Base-by-base conservation (phyloP, 352 stramenopile genomes). In the Albugo laibachii region DNA sequence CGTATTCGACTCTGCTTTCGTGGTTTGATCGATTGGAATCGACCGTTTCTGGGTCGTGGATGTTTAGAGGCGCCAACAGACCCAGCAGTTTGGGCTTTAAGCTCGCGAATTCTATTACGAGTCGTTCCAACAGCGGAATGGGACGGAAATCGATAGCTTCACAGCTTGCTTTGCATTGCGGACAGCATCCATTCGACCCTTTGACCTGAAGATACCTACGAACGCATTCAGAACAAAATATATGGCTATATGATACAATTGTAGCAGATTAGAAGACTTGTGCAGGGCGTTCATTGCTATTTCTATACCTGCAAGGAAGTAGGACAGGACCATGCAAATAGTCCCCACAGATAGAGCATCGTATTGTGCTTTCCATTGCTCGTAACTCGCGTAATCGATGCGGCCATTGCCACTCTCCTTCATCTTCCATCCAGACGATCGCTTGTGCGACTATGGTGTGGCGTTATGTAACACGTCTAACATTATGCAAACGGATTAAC, bases 161-260 rank as follows among this genome's bases (percentile, higher is more conserved):
- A 36, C 74, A 87, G 38, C 68, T 58, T 46, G 71, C 61, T 61
- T 91, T 91, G 47, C 77, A 91, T 39, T 83, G 65, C 12, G 77
- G 77, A 53, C 77, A 91, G 59, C 61, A 84, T 16, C 70, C 67
- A n/a, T 72, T 58, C 15, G 72, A 67, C 24, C 68, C 72, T 46
- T 71, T 69, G 35, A 58, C 66, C 56, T 87, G 72, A 49, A 91
- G 52, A 51, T 83, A 86, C 45, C 73, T 72, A 31, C 77, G 72
- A 43, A 91, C 69, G 38, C 77, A 91, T 46, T 83, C 65, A 41
- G 74, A 87, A 63, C 77, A 91, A 53, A 91, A 91, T 36, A 67
- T 74, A 52, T 91, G 77, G 18, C 69, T 80, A 27, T 39, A 52
- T 6, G 15, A 36, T 8, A 43, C 8, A 43, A 43, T 10, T 24